Conservation (phyloP, 2,329 filamentous ascomycete species). For the Dothideomycetidae sp. region DNA sequence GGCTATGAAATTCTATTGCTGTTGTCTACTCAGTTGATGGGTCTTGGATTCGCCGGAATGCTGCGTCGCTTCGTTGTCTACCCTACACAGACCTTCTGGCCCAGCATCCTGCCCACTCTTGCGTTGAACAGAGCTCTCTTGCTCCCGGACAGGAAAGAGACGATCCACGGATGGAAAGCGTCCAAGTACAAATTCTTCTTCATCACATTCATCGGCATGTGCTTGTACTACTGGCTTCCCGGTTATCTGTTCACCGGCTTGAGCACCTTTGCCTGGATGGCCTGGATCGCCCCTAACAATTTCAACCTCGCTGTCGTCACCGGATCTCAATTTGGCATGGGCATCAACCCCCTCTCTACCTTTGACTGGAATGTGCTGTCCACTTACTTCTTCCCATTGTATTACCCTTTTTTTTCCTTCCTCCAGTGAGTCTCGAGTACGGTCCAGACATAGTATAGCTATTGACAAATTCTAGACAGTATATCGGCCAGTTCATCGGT, state of each 20-base stretch:
- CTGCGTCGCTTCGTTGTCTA: slow-evolving; percentile 68
- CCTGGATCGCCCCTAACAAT: slow-evolving; percentile 75
- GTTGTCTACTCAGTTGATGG: slow-evolving; percentile 72
- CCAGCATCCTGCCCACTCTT: slow-evolving; percentile 70
- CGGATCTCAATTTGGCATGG: no score
- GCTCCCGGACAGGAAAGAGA: slow-evolving; percentile 53
- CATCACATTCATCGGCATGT: slow-evolving; percentile 53
- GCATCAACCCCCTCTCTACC: no score
- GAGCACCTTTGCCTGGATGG: slow-evolving; percentile 78
- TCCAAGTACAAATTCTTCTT: slow-evolving; percentile 76
- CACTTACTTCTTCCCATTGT: no score
- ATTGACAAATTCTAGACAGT: background rate
- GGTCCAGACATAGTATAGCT: no score
- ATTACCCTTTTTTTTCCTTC: no score
- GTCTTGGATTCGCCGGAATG: slow-evolving; percentile 73
- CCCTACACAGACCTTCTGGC: slow-evolving; percentile 85
- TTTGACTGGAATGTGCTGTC: no score
- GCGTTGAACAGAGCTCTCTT: slow-evolving; percentile 59
- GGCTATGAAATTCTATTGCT: slow-evolving; percentile 73
- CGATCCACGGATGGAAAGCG: slow-evolving; percentile 58
- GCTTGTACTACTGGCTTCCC: slow-evolving; percentile 71
- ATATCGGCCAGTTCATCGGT: background rate
- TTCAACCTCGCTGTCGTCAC: slow-evolving; percentile 40
- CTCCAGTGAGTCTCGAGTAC: no score
- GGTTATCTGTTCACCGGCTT: slow-evolving; percentile 69